phyloP scores from a whole-genome alignment of 345 rosid genomes.

The Gossypium thurberi region DNA sequence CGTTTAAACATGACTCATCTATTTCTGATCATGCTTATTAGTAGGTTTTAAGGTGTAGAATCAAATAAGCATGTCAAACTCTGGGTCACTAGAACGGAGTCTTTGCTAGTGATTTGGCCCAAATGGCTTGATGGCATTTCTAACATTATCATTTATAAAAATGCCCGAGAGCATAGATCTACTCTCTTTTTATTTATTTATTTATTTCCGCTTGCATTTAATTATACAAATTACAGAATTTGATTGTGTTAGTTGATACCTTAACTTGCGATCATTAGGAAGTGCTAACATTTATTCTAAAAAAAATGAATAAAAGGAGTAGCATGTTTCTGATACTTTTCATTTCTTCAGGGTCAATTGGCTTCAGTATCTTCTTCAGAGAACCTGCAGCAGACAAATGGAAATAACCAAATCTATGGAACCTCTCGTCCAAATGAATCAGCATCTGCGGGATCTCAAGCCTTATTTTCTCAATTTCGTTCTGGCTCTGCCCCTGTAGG shows the following conservation, averaged over 20 bases:
- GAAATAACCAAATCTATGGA: conserved; percentile 57
- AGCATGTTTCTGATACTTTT: conserved; percentile 13
- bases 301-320: neutral
- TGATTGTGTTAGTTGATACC: neutral
- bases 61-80: neutral
- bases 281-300: neutral
- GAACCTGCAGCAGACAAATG: conserved; percentile 44
- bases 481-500: conserved; percentile 72
- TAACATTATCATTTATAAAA: neutral
- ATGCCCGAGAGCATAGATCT: neutral
- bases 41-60: neutral
- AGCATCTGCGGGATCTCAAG: conserved; percentile 51
- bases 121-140: neutral
- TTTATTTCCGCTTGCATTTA: neutral
- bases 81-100: neutral
- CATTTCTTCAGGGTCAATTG: conserved; percentile 62
- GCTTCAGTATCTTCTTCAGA: conserved; percentile 90
- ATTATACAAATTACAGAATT: neutral
- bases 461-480: conserved; percentile 46
- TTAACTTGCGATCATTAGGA: conserved; percentile 9
- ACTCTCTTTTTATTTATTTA: neutral
- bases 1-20: neutral
- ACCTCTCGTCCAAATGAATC: conserved; percentile 52
- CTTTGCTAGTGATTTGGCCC: neutral
- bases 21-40: neutral